Percentiles rank a stretch among this genome's conserved stretches.
Evolutionary conservation across 2,329 filamentous ascomycete genomes (phyloP).

Genomic region (Exserohilum rostratum): DNA sequence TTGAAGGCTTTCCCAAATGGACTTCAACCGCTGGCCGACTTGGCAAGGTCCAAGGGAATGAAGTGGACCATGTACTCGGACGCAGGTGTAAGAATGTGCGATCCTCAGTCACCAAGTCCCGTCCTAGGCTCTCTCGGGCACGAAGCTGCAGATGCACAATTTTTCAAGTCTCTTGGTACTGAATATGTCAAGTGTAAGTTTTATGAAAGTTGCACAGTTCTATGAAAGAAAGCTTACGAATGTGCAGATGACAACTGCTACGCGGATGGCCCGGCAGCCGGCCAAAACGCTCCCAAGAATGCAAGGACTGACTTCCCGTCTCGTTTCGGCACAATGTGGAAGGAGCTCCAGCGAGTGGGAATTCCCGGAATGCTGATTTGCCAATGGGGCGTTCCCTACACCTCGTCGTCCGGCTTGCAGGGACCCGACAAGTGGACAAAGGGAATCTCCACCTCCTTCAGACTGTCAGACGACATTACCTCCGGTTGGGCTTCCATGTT

Average conservation of each 20-base stretch:
- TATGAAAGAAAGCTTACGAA: background rate
- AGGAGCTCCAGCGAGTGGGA: conserved; percentile 23
- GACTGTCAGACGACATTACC: conserved; percentile 25
- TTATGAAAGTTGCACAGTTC: background rate
- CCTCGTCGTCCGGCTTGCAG: conserved; percentile 18
- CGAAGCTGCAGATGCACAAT: conserved; percentile 24
- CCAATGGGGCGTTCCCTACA: conserved; percentile 25
- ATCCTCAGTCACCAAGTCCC: conserved; percentile 21
- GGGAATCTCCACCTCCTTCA: conserved; percentile 26
- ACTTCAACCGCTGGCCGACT: conserved; percentile 23
- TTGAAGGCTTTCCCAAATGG: conserved; percentile 21
- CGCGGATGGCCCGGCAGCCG: conserved; percentile 17
- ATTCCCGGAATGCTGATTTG: conserved; percentile 27
- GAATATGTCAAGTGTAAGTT: conserved; percentile 28
- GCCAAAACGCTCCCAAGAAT: conserved; percentile 26
- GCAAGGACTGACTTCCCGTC: conserved; percentile 23
- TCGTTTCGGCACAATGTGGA: conserved; percentile 26
- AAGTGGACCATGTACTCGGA: conserved; percentile 34
- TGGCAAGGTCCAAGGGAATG: conserved; percentile 29
- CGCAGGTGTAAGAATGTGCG: conserved; percentile 28
- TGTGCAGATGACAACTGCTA: conserved; percentile 28
- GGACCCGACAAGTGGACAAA: conserved; percentile 26
- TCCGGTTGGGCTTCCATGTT: conserved; percentile 22
- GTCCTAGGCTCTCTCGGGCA: conserved; percentile 22
- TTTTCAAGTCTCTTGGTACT: conserved; percentile 28